These are phyloP conservation scores for Conticribra guillardii DNA, from an alignment of 108 stramenopile genomes.

Conservation along the genomic window DNA sequence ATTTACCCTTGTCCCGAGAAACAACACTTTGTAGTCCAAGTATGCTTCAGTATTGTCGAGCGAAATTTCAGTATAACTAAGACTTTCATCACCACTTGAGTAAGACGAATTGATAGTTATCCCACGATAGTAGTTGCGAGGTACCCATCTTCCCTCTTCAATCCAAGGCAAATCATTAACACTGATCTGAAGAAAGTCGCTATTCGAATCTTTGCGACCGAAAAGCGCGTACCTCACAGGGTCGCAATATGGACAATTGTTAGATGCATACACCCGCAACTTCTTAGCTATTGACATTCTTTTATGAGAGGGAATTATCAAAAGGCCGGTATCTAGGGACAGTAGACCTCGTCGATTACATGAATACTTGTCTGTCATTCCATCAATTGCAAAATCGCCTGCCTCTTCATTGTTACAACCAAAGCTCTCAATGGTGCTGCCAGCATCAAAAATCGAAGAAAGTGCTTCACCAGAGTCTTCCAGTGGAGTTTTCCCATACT, in stretches of 20 bases:
- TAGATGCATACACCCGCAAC: neutral
- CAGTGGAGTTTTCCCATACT: neutral
- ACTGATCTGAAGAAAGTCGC: neutral
- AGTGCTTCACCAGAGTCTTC: neutral
- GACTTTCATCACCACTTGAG: neutral
- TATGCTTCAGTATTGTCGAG: neutral
- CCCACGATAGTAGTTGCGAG: too few species aligned
- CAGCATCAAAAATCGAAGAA: conserved; percentile 2
- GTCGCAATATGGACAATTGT: too few species aligned
- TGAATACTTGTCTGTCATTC: neutral
- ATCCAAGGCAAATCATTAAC: neutral
- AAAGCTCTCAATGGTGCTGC: neutral
- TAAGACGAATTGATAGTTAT: neutral
- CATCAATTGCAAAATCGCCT: neutral
- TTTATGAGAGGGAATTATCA: neutral
- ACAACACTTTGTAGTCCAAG: neutral
- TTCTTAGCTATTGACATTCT: neutral
- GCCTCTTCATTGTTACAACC: neutral
- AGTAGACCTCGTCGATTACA: too few species aligned
- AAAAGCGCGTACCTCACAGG: neutral
- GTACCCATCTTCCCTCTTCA: too few species aligned
- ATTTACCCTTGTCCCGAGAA: neutral
- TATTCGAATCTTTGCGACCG: neutral
- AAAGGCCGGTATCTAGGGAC: too few species aligned
- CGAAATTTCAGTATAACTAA: neutral